Percentiles rank a stretch among this genome's conserved stretches.
Conservation (phyloP, 2,329 filamentous ascomycete species). For the Zymoseptoria crescenta region DNA sequence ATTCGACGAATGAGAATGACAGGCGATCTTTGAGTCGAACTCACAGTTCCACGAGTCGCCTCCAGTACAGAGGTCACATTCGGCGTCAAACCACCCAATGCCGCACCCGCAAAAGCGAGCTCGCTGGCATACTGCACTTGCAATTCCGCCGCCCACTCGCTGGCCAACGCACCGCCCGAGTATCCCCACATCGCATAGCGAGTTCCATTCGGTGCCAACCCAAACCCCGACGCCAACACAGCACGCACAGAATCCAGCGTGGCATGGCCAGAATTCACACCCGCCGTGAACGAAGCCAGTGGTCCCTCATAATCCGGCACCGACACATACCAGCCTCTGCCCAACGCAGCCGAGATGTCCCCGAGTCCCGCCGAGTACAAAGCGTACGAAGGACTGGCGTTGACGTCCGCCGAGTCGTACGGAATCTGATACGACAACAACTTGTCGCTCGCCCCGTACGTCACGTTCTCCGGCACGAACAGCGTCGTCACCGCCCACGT, state of each 20-base stretch:
- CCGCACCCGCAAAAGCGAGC: conserved; percentile 42
- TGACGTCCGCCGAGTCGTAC: conserved; percentile 33
- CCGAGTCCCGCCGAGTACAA: conserved; percentile 21
- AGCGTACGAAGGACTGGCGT: conserved; percentile 35
- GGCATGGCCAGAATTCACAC: conserved; percentile 37
- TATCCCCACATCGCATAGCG: conserved; percentile 44
- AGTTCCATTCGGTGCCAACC: conserved; percentile 11
- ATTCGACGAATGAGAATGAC: no score
- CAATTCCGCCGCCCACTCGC: conserved; percentile 47
- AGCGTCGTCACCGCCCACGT: conserved; percentile 26
- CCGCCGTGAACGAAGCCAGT: conserved; percentile 36
- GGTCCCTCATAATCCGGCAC: conserved; percentile 42
- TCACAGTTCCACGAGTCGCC: conserved; percentile 25
- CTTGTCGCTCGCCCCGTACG: conserved; percentile 10
- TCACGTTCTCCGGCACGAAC: conserved; percentile 15
- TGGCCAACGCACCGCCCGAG: conserved; percentile 47
- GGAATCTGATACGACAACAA: conserved; percentile 25
- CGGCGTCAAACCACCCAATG: conserved; percentile 42
- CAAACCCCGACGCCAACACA: conserved; percentile 26
- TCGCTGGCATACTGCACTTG: conserved; percentile 48
- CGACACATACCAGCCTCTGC: conserved; percentile 41
- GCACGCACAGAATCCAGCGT: conserved; percentile 40
- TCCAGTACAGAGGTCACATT: conserved; percentile 34
- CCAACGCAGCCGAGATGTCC: conserved; percentile 32
- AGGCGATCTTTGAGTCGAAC: background rate